These are phyloP conservation scores for Paramecium biaurelia DNA, from an alignment of 73 alveolate species.

Conservation along the genomic window DNA sequence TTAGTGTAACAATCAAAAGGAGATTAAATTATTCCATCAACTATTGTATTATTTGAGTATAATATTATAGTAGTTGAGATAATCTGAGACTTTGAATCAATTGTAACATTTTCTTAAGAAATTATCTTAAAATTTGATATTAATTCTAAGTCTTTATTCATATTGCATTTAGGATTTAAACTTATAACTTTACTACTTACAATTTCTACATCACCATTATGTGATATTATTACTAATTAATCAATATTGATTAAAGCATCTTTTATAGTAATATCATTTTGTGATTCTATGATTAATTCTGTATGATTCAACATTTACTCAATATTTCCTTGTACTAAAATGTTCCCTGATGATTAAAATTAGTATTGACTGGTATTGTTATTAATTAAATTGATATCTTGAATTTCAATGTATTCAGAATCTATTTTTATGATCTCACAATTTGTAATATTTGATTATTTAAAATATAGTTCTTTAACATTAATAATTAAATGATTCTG, in stretches of 20 bases:
- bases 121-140: not conserved
- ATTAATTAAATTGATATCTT: not conserved
- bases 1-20: slow-evolving; percentile 6
- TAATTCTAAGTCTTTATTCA: not conserved
- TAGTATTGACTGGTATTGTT: not conserved
- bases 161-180: not conserved
- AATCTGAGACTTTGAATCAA: not conserved
- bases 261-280: not conserved
- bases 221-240: not conserved
- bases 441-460: not conserved
- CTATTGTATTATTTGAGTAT: not conserved
- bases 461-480: not conserved
- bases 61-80: not conserved
- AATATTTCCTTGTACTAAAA: not conserved
- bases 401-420: not conserved
- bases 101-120: not conserved
- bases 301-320: not conserved
- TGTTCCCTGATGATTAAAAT: not conserved
- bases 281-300: not conserved
- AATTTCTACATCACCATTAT: not conserved
- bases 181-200: not conserved
- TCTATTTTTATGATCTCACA: not conserved
- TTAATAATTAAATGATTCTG: not conserved
- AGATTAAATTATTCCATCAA: not conserved
- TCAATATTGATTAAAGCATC: not conserved